Conservation (phyloP, 2,329 filamentous ascomycete species). For the Sordariomycetes sp. region DNA sequence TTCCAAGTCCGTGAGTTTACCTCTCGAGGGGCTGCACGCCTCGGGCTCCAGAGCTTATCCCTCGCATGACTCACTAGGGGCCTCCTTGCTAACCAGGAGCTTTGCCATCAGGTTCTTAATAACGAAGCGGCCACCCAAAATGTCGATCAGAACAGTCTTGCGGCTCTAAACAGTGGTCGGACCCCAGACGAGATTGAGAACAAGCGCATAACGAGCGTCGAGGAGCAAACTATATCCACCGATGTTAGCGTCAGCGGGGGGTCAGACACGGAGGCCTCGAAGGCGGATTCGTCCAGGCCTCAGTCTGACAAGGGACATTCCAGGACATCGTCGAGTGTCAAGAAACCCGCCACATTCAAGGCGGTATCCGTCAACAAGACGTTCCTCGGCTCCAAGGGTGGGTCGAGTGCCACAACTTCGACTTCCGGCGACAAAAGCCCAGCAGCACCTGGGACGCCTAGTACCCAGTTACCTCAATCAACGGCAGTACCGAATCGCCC, state of each 20-base stretch:
- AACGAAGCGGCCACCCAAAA: slow-evolving; percentile 23
- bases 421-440: slow-evolving; percentile 38
- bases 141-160: slow-evolving; percentile 25
- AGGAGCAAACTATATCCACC: slow-evolving; percentile 46
- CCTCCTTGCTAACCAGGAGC: not conserved
- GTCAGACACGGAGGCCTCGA: slow-evolving; percentile 64
- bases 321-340: slow-evolving; percentile 45
- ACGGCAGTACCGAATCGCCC: slow-evolving; percentile 45
- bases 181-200: slow-evolving; percentile 38
- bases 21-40: not conserved
- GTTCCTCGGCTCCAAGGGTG: slow-evolving; percentile 61
- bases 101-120: not conserved
- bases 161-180: slow-evolving; percentile 31
- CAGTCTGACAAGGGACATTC: slow-evolving; percentile 46
- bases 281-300: slow-evolving; percentile 37
- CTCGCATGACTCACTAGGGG: not conserved
- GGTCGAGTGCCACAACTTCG: slow-evolving; percentile 25
- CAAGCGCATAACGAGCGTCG: slow-evolving; percentile 39
- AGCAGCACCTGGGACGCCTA: slow-evolving; percentile 25
- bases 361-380: slow-evolving; percentile 76
- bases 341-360: slow-evolving; percentile 71
- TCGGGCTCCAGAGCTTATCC: not conserved
- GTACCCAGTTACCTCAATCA: slow-evolving; percentile 19
- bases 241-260: slow-evolving; percentile 60
- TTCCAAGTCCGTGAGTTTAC: slow-evolving; percentile 27